phyloP scores from a whole-genome alignment of 192 early-diverging fungal species.

The Coemansia reversa region DNA sequence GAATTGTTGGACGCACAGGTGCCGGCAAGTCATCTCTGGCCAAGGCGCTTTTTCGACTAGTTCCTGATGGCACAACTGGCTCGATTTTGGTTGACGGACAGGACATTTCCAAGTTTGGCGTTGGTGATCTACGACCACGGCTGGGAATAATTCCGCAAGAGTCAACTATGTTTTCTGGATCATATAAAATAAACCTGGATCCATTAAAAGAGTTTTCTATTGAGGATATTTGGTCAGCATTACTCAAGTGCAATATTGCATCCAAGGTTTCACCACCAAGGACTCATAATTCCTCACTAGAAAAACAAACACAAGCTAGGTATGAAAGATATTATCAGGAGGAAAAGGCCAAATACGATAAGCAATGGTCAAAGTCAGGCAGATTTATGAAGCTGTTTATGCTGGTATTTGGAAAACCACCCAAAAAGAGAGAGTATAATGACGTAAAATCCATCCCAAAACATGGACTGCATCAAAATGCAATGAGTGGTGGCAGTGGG shows the following conservation, averaged over 20 bases:
- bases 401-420: no score
- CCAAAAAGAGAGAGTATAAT: no score
- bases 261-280: neutral
- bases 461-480: neutral
- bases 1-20: conserved; percentile 58
- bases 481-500: neutral
- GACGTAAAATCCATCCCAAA: no score
- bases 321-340: no score
- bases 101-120: conserved; percentile 69
- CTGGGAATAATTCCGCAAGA: conserved; percentile 64
- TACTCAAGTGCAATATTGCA: conserved; percentile 31
- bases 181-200: conserved; percentile 76
- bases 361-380: no score
- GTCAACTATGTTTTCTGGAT: conserved; percentile 64
- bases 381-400: no score
- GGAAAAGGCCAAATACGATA: no score
- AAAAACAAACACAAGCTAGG: no score
- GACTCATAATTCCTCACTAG: no score
- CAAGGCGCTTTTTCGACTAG: conserved; percentile 60
- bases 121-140: conserved; percentile 60
- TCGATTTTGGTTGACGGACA: conserved; percentile 75
- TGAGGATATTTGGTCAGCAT: conserved; percentile 63
- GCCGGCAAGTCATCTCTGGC: conserved; percentile 65
- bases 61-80: conserved; percentile 56
- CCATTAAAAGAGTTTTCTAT: conserved; percentile 70